phyloP scores from a whole-genome alignment of 257 asterid genomes.

The Eustoma russellianum region DNA sequence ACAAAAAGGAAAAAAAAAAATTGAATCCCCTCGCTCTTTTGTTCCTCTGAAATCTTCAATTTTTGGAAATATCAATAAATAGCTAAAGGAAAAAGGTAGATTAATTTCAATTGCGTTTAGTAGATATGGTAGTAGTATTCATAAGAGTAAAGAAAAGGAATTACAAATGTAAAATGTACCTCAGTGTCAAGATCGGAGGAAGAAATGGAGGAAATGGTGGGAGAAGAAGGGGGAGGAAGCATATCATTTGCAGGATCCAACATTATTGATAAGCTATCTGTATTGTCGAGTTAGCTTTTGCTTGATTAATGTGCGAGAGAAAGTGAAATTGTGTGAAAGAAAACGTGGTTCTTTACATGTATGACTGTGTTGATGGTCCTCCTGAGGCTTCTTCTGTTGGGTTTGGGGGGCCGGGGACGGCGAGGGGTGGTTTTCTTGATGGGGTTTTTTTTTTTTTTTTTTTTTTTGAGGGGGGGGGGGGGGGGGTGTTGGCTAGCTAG shows the following conservation, averaged over 20 bases:
- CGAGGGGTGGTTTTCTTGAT: neutral
- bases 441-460: too few species aligned
- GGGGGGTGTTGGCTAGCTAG: too few species aligned
- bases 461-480: too few species aligned
- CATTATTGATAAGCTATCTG: conserved; percentile 19
- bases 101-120: too few species aligned
- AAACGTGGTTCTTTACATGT: conserved; percentile 12
- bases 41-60: too few species aligned
- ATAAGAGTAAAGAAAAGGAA: too few species aligned
- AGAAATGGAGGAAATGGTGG: conserved; percentile 71
- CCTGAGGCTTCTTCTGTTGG: neutral
- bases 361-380: too few species aligned
- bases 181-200: conserved; percentile 97
- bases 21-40: too few species aligned
- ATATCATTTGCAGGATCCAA: conserved; percentile 61
- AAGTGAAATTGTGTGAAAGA: neutral
- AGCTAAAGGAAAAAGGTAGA: too few species aligned
- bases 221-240: conserved; percentile 58
- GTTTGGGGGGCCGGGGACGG: conserved; percentile 4
- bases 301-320: neutral
- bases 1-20: too few species aligned
- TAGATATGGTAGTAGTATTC: too few species aligned
- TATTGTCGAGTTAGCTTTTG: neutral
- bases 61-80: too few species aligned
- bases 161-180: conserved; percentile 25